A percentile compares a stretch with the other conserved stretches of the same genome.
Conservation (phyloP, 2,329 filamentous ascomycete species). For the Pseudohalonectria lignicola region DNA sequence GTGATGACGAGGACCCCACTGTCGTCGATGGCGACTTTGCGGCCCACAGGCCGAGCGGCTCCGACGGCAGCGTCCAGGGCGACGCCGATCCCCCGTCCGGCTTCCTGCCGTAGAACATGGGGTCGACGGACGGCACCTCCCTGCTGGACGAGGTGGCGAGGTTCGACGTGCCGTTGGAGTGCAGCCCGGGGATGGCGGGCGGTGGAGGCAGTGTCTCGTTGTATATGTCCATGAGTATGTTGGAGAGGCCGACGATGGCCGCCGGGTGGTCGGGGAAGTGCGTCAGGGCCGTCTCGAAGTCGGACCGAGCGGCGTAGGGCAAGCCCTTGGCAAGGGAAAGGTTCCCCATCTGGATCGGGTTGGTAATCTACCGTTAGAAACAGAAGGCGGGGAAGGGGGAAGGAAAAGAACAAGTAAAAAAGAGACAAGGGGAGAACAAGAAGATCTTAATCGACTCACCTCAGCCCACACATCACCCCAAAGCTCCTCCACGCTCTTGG, state of each 20-base stretch:
- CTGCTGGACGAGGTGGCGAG: slow-evolving; percentile 5
- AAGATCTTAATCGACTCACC: too few relatives aligned
- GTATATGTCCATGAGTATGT: slow-evolving; percentile 80
- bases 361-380: background rate
- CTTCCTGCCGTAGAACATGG: slow-evolving; percentile 1
- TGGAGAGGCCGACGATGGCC: slow-evolving; percentile 73
- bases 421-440: too few relatives aligned
- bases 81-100: slow-evolving; percentile 2
- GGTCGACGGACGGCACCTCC: background rate
- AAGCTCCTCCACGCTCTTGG: slow-evolving; percentile 71
- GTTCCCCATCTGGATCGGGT: slow-evolving; percentile 46
- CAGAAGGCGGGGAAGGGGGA: too few relatives aligned
- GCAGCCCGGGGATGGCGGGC: slow-evolving; percentile 36
- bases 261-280: slow-evolving; percentile 69
- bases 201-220: slow-evolving; percentile 53
- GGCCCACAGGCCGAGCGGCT: slow-evolving; percentile 34
- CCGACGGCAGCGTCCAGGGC: slow-evolving; percentile 23
- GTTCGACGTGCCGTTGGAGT: slow-evolving; percentile 17
- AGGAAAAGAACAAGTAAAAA: background rate
- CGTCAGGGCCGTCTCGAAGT: slow-evolving; percentile 75
- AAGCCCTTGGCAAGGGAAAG: slow-evolving; percentile 50
- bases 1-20: too few relatives aligned
- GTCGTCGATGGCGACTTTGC: slow-evolving; percentile 5
- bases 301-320: slow-evolving; percentile 58
- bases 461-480: slow-evolving; percentile 78